These are phyloP conservation scores for Thelephora aurantiotincta DNA, from an alignment of 768 basidiomycete species.

Conservation along the genomic window DNA sequence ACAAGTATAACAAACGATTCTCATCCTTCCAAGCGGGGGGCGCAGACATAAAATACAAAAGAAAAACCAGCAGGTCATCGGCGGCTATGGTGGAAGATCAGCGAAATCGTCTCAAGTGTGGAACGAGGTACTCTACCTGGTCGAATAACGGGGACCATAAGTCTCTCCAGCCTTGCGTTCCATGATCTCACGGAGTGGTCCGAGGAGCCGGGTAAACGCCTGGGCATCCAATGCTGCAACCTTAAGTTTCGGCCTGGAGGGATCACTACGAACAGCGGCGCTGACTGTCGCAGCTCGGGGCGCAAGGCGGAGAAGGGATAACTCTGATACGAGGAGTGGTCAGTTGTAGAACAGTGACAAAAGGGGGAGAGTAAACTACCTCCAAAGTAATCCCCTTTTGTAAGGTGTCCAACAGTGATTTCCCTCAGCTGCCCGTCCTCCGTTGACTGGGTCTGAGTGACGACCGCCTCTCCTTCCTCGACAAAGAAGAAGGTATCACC, in stretches of 20 bases:
- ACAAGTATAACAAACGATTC: neutral
- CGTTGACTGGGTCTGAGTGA: conserved; percentile 56
- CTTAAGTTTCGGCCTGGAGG: conserved; percentile 54
- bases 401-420: conserved; percentile 59
- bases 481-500: conserved; percentile 98
- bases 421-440: conserved; percentile 47
- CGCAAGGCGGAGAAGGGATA: conserved; percentile 77
- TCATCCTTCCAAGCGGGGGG: neutral
- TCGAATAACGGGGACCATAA: conserved; percentile 25
- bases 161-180: conserved; percentile 75
- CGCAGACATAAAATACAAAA: conserved; percentile 3
- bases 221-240: conserved; percentile 89
- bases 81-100: conserved; percentile 1
- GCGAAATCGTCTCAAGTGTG: conserved; percentile 1
- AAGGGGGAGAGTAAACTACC: conserved; percentile 33
- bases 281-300: conserved; percentile 97
- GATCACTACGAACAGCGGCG: conserved; percentile 40
- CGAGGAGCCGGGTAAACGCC: conserved; percentile 87
- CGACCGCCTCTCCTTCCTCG: conserved; percentile 84
- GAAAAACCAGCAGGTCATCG: conserved; percentile 1
- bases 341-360: conserved; percentile 1
- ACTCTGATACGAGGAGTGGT: conserved; percentile 36
- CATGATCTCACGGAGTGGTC: conserved; percentile 87
- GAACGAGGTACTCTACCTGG: neutral
- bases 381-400: conserved; percentile 96